phyloP scores from a whole-genome alignment of 2,329 filamentous ascomycete species.

The Neofusicoccum sp. region DNA sequence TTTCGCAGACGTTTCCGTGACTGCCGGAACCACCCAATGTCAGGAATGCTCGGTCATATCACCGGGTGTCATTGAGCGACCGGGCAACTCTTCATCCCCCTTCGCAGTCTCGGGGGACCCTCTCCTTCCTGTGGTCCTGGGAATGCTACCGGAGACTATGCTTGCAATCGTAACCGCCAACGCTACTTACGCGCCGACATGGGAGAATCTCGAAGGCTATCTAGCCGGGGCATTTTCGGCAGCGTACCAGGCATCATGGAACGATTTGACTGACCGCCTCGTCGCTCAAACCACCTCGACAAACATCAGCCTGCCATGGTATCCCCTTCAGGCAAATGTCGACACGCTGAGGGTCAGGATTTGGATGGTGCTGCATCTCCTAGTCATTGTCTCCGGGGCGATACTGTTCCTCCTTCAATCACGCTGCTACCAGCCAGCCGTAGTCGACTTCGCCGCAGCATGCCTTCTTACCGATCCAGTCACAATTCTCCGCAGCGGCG shows the following conservation, averaged over 20 bases:
- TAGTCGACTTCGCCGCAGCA: conserved; percentile 1
- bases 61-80: conserved; percentile 3
- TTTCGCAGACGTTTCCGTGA: conserved; percentile 3
- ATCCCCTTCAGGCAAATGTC: neutral
- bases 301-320: neutral
- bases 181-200: conserved; percentile 11
- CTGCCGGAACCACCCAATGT: neutral
- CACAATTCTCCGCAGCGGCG: neutral
- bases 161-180: conserved; percentile 15
- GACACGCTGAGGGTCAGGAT: neutral
- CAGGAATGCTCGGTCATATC: conserved; percentile 9
- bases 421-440: neutral
- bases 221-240: conserved; percentile 5
- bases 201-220: neutral
- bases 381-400: neutral
- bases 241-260: conserved; percentile 13
- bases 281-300: neutral
- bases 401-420: neutral
- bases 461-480: neutral
- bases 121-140: neutral
- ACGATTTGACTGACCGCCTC: conserved; percentile 16
- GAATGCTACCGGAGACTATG: conserved; percentile 16
- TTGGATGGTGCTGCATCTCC: conserved; percentile 9
- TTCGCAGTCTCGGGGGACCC: neutral
- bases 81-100: neutral